Base-by-base conservation (phyloP, 805 yeast species). In the Monosporozyma aerobia region DNA sequence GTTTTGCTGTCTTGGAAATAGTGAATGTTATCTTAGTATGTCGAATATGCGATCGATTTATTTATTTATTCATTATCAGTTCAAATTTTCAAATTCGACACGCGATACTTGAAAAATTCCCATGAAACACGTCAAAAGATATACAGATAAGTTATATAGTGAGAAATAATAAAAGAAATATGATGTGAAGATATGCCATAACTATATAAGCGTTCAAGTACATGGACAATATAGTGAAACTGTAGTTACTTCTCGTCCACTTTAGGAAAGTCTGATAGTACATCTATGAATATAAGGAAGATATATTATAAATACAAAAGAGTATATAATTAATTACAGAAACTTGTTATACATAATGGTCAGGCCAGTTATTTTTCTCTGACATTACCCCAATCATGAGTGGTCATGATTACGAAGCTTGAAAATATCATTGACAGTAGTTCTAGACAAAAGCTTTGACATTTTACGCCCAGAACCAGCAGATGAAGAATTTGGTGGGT, bases 341-440 rank as follows among this genome's bases (percentile, higher is more conserved):
- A 35, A 35, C 16, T 35, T 35, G 39, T 3, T 11, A 35, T 35
- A 35, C 39, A 35, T n/a, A 35, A 35, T 35, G 7, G 14, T 35
- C 6, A 5, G 14, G 5, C 13, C 39, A 35, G 3, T 35, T 13
- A 2, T 35, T 14, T 13, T 35, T 14, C 16, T 6, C 10, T 33
- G 4, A 35, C 19, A 40, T 8, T 39, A 4, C 19, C 27, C 3
- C 19, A 10, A 40, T 43, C 16, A 43, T 22, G 45, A 43, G 8
- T 43, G 45, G 29, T 60, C 67, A 49, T 63, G 65, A 52, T 59
- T 60, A 35, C 63, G 64, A 13, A 58, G 51, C 39, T 59, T 63
- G 53, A 63, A 63, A 23, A 63, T 41, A 32, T 56, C 61, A 49
- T 63, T 63, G 61, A 63, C 60, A 8, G 62, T 61, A 32, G 61